phyloP scores from a whole-genome alignment of 129 eudicot species.

The Glebionis coronaria region DNA sequence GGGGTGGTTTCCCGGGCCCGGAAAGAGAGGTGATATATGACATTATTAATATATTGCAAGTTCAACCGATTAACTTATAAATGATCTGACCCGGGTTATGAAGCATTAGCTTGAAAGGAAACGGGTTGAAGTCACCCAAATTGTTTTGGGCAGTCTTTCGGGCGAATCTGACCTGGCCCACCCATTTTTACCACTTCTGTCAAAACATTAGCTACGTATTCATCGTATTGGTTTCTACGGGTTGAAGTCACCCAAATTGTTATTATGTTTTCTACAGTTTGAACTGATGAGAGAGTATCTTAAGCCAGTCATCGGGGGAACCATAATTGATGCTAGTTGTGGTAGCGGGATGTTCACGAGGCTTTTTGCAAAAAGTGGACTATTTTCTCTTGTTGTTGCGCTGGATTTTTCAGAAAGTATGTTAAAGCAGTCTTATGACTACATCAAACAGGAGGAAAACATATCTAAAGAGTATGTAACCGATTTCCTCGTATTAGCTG shows the following conservation, averaged over 20 bases:
- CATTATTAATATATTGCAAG: background rate
- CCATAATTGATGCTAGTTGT: conserved; percentile 90
- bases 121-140: no score
- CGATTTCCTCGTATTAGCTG: background rate
- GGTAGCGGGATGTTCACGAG: conserved; percentile 88
- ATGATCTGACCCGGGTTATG: background rate
- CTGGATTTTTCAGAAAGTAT: conserved; percentile 83
- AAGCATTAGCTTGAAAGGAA: background rate
- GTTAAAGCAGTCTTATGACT: conserved; percentile 68
- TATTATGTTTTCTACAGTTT: conserved; percentile 47
- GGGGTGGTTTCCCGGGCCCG: conserved; percentile 92
- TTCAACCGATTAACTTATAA: background rate
- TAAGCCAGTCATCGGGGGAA: conserved; percentile 77
- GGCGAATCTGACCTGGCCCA: no score
- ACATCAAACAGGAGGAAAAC: conserved; percentile 64
- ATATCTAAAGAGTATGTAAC: conserved; percentile 71
- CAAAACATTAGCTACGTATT: background rate
- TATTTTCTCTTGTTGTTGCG: conserved; percentile 78
- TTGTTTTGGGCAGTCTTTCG: no score
- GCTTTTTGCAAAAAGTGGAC: conserved; percentile 78
- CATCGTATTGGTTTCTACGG: background rate
- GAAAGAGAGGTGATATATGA: conserved; percentile 61
- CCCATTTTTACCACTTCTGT: no score
- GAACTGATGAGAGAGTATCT: conserved; percentile 79
- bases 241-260: background rate